These are phyloP conservation scores for Daphne laureola DNA, from an alignment of 441 rosid genomes.

Conservation along the genomic window DNA sequence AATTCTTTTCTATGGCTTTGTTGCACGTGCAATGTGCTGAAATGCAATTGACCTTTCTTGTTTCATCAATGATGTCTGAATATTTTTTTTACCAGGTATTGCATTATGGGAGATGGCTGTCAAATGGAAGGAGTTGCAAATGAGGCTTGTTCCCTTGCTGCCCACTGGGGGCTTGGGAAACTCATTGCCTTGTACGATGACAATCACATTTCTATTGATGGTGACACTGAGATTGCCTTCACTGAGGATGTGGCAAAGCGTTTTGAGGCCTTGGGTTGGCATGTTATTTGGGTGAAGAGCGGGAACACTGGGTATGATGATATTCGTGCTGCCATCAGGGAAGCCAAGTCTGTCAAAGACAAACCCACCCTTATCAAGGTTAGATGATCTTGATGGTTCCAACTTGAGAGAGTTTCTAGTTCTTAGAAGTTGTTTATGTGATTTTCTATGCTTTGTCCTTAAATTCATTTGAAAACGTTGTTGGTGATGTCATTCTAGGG, in stretches of 20 bases:
- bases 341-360: slow-evolving; percentile 86
- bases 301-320: slow-evolving; percentile 92
- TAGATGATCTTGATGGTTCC: slow-evolving; percentile 11
- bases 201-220: slow-evolving; percentile 93
- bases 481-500: too few relatives aligned
- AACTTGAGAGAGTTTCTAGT: not conserved
- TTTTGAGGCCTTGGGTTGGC: slow-evolving; percentile 94
- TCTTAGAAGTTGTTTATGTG: too few relatives aligned
- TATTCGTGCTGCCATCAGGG: slow-evolving; percentile 87
- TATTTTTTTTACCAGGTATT: slow-evolving; percentile 17
- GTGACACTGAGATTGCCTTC: slow-evolving; percentile 85
- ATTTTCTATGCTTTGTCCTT: too few relatives aligned
- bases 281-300: slow-evolving; percentile 94
- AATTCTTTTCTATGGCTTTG: not conserved
- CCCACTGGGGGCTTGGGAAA: slow-evolving; percentile 93
- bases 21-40: not conserved
- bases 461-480: too few relatives aligned
- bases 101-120: slow-evolving; percentile 69
- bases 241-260: slow-evolving; percentile 74
- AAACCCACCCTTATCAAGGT: slow-evolving; percentile 93
- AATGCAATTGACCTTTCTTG: not conserved
- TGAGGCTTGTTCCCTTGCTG: slow-evolving; percentile 84
- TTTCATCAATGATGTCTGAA: slow-evolving; percentile 4
- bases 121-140: slow-evolving; percentile 91
- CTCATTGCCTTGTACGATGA: slow-evolving; percentile 91